phyloP scores from a whole-genome alignment of 345 rosid species.

The Salix arbutifolia region DNA sequence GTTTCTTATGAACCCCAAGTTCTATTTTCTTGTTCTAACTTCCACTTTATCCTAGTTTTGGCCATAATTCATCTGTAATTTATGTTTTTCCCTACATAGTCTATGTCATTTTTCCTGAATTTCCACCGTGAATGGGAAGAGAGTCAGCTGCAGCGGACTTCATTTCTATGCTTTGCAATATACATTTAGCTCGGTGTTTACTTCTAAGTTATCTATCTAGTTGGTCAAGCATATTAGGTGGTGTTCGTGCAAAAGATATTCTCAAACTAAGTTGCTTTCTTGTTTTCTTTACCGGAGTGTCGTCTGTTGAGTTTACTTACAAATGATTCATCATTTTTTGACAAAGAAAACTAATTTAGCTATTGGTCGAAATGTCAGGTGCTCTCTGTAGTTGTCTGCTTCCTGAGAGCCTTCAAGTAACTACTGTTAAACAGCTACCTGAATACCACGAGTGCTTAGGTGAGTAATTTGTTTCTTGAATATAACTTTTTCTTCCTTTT shows the following conservation, averaged over 20 bases:
- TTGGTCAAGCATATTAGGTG: neutral
- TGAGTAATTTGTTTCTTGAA: conserved; percentile 1
- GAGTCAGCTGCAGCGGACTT: neutral
- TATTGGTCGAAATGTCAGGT: conserved; percentile 36
- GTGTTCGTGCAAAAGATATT: neutral
- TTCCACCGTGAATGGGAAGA: neutral
- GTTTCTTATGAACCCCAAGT: too few species aligned
- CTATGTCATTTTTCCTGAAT: neutral
- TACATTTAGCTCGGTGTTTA: neutral
- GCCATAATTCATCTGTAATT: too few species aligned
- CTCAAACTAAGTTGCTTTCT: neutral
- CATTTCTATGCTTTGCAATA: neutral
- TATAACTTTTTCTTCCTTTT: neutral
- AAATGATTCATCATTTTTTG: neutral
- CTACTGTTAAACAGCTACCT: conserved; percentile 57
- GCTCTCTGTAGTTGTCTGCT: conserved; percentile 65
- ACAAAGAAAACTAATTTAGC: neutral
- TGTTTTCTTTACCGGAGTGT: neutral
- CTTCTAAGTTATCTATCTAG: neutral
- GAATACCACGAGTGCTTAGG: conserved; percentile 53
- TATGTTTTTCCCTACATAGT: too few species aligned
- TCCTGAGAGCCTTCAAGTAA: conserved; percentile 78
- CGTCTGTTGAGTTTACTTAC: neutral
- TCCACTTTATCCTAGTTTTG: too few species aligned
- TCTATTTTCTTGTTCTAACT: too few species aligned